Base-by-base conservation (phyloP, 2,329 filamentous ascomycete species). In the Raffaelea arxii region DNA sequence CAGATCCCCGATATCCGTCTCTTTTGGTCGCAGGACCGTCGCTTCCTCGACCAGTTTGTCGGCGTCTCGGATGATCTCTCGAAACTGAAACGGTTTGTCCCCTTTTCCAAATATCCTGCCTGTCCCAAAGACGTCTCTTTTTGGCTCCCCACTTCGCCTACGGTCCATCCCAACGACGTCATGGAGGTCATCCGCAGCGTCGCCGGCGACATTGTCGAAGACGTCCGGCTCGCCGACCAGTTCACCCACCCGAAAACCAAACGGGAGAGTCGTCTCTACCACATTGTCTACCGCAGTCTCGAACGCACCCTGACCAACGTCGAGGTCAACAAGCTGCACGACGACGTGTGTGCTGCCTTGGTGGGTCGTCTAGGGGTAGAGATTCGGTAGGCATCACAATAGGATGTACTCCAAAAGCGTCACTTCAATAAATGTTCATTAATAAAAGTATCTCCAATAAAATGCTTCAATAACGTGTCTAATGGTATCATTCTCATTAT, bases 91-190 rank as follows among this genome's bases (percentile, higher is more conserved):
- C 79, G 78, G 44, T 98, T 94, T 62, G 74, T 80, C 50, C 85
- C 89, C 6, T 97, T 97, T 65, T 95, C 88, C 53, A 95, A 89
- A 65, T 80, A 94, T 63, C 92, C 92, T 1, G 80, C 82, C 21
- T 94, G 88, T 62, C 84, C 84, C 61, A 91, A 91, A 66, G 92
- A 98, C 62, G 84, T 97, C 11, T 86, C 90, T 1, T 98, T 98
- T 65, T 98, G 92, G 92, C 68, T 97, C 46, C 69, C 64, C 18
- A 62, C 11, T 4, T 23, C 9, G 24, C 7, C 2, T 25, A 21
- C 18, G 22, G 16, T 95, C 60, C 91, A 97, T 63, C 90, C 94
- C 62, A 97, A 97, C 65, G 92, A 98, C 64, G 72, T 97, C 44
- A 97, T 97, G 91, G 92, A 97, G 66, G 77, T 96, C 47, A 86